phyloP scores from a whole-genome alignment of 495 filamentous ascomycete genomes.

The Hypomontagnella monticulosa region DNA sequence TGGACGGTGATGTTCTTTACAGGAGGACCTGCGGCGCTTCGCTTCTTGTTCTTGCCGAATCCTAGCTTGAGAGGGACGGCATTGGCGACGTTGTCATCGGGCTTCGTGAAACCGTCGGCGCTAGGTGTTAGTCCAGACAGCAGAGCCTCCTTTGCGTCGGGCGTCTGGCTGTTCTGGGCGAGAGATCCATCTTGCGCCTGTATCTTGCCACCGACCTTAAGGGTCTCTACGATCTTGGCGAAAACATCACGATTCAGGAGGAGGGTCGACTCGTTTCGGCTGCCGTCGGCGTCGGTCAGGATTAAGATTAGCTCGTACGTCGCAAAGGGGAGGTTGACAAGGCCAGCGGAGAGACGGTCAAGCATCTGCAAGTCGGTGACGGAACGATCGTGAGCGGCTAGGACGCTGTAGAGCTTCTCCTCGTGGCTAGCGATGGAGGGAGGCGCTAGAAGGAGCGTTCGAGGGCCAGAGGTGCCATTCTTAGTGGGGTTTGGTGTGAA shows the following conservation, averaged over 20 bases:
- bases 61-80: constrained; percentile 73
- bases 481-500: constrained; percentile 28
- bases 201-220: constrained; percentile 77
- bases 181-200: constrained; percentile 73
- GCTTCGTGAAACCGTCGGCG: constrained; percentile 74
- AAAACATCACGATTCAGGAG: constrained; percentile 76
- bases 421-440: constrained; percentile 62
- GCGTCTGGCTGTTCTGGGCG: constrained; percentile 52
- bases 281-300: constrained; percentile 77
- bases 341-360: constrained; percentile 85
- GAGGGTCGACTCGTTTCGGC: constrained; percentile 64
- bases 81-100: constrained; percentile 67
- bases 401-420: constrained; percentile 55
- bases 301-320: constrained; percentile 89
- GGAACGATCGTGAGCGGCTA: constrained; percentile 70
- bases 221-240: constrained; percentile 68
- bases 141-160: constrained; percentile 74
- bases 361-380: constrained; percentile 96
- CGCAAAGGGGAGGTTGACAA: constrained; percentile 76
- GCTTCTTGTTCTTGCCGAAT: constrained; percentile 72
- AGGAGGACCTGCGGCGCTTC: constrained; percentile 39
- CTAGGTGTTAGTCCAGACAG: constrained; percentile 79
- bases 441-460: constrained; percentile 65
- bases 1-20: constrained; percentile 32
- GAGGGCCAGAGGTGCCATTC: constrained; percentile 37